phyloP scores from a whole-genome alignment of 176 grass and related monocot species.

The Oryza coarctata region DNA sequence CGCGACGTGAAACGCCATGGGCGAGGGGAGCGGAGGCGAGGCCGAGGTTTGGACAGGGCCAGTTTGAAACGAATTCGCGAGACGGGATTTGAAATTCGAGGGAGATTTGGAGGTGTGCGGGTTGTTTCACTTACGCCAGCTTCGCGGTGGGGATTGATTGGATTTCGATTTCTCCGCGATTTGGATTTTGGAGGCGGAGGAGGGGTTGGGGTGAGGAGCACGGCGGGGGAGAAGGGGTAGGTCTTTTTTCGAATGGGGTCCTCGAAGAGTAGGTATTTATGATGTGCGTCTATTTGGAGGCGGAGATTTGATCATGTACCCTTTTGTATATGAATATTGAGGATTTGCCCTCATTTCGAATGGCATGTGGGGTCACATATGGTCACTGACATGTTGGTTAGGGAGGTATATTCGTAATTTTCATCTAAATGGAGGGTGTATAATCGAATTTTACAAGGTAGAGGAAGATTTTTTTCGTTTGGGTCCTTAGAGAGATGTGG shows the following conservation, averaged over 20 bases:
- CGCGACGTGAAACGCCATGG: constrained; percentile 88
- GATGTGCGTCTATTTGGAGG: too few relatives aligned
- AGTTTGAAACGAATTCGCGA: constrained; percentile 17
- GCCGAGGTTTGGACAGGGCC: neutral
- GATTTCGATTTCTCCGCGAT: constrained; percentile 26
- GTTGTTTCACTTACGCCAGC: neutral
- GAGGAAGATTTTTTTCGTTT: neutral
- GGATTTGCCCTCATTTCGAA: too few relatives aligned
- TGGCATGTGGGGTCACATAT: too few relatives aligned
- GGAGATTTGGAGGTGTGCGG: neutral
- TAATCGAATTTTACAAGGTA: too few relatives aligned
- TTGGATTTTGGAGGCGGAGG: neutral
- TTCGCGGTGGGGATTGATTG: neutral
- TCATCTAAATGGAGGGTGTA: too few relatives aligned
- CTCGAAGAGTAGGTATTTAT: neutral
- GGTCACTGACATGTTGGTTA: too few relatives aligned
- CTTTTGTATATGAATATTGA: too few relatives aligned
- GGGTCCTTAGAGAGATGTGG: neutral
- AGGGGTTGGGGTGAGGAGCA: neutral
- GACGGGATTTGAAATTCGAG: constrained; percentile 16
- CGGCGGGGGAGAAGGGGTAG: constrained; percentile 12
- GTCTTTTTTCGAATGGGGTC: neutral
- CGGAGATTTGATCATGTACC: too few relatives aligned
- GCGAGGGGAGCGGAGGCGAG: neutral
- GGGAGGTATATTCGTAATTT: too few relatives aligned